phyloP scores from a whole-genome alignment of 2,329 filamentous ascomycete species.

The Fusarium udum region DNA sequence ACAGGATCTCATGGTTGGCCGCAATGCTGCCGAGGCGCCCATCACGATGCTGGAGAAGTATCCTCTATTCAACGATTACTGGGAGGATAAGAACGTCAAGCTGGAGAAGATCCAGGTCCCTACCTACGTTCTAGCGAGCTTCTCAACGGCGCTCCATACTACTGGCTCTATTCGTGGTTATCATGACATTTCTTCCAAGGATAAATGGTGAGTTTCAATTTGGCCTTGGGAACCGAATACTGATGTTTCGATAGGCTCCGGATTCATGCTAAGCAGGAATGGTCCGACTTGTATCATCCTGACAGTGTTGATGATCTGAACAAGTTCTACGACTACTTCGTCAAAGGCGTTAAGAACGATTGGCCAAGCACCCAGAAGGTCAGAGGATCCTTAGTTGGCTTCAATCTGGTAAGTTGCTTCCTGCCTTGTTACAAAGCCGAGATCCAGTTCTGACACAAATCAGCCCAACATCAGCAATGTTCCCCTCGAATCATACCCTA shows the following conservation, averaged over 20 bases:
- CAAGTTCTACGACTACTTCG: neutral
- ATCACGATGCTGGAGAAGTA: neutral
- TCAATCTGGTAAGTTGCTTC: neutral
- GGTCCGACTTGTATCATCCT: neutral
- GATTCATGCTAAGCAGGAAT: neutral
- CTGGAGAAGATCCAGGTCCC: neutral
- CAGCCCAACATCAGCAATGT: neutral
- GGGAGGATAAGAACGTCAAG: neutral
- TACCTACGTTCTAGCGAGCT: neutral
- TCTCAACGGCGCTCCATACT: neutral
- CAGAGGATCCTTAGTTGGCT: neutral
- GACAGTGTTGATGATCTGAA: neutral
- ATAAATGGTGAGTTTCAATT: neutral
- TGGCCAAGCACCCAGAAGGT: neutral
- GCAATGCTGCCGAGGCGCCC: neutral
- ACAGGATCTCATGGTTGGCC: neutral
- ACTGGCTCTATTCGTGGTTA: neutral
- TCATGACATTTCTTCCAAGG: neutral
- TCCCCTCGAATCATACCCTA: neutral
- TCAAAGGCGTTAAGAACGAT: neutral
- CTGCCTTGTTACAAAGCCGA: rapidly evolving
- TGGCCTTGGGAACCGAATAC: rapidly evolving
- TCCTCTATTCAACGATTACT: neutral
- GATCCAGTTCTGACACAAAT: neutral
- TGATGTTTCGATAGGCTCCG: neutral